phyloP scores from a whole-genome alignment of 441 rosid genomes.

The Gossypium gossypioides region DNA sequence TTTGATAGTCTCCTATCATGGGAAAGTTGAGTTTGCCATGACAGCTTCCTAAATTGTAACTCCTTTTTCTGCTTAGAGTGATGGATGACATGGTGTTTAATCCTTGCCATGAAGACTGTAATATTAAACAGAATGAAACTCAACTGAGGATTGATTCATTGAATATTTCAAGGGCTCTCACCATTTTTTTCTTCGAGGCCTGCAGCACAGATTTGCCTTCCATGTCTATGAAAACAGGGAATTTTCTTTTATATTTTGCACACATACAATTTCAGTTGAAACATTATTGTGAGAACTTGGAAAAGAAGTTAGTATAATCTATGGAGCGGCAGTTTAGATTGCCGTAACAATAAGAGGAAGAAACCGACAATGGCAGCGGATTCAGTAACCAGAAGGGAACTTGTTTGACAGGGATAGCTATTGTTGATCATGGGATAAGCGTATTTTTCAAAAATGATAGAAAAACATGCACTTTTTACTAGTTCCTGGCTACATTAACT shows the following conservation, averaged over 20 bases:
- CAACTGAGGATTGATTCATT: conserved; percentile 1
- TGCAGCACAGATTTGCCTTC: too few relatives aligned
- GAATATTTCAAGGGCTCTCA: not conserved
- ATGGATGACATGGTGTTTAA: not conserved
- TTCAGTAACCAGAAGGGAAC: not conserved
- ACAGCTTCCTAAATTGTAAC: not conserved
- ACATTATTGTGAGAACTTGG: too few relatives aligned
- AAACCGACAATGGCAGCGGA: not conserved
- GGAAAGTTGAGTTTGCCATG: conserved; percentile 1
- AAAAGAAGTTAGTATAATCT: not conserved
- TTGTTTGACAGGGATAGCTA: not conserved
- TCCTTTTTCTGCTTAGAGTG: not conserved
- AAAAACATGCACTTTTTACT: not conserved
- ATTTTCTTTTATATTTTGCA: not conserved
- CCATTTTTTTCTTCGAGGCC: not conserved
- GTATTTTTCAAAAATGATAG: not conserved
- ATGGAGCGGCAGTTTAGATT: not conserved
- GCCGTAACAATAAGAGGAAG: not conserved
- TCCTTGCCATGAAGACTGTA: not conserved
- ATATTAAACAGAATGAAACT: not conserved
- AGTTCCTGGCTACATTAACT: conserved; percentile 19
- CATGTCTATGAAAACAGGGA: not conserved
- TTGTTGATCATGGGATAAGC: not conserved
- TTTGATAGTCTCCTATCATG: not conserved
- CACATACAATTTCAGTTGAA: too few relatives aligned